Evolutionary conservation across 2,329 filamentous ascomycete species (phyloP).

Genomic region (Talaromyces sp.): DNA sequence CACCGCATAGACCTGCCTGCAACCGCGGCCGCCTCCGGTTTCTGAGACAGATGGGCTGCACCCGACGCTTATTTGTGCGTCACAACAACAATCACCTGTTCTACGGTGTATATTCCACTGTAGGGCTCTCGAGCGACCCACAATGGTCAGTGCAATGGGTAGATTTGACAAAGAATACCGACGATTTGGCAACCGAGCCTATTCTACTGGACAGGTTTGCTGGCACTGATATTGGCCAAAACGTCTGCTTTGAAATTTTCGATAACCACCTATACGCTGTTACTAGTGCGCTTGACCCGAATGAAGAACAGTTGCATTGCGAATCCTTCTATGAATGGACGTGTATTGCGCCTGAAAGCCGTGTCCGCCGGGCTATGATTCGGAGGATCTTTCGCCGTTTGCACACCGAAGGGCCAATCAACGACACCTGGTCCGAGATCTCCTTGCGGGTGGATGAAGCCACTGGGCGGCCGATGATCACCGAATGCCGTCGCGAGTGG

Average conservation of each 20-base stretch:
- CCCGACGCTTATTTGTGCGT: slow-evolving; percentile 59
- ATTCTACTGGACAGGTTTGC: slow-evolving; percentile 54
- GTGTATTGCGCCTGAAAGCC: slow-evolving; percentile 50
- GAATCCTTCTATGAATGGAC: slow-evolving; percentile 64
- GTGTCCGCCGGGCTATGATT: slow-evolving; percentile 42
- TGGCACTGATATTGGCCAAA: slow-evolving; percentile 60
- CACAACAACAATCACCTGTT: slow-evolving; percentile 58
- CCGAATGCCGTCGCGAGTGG: slow-evolving; percentile 68
- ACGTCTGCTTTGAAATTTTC: slow-evolving; percentile 66
- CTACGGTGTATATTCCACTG: slow-evolving; percentile 58
- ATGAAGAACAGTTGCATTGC: slow-evolving; percentile 60
- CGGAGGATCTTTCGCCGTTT: slow-evolving; percentile 59
- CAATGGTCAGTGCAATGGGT: slow-evolving; percentile 59
- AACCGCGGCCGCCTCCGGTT: slow-evolving; percentile 35
- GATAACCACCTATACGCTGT: slow-evolving; percentile 62
- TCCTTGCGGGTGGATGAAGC: slow-evolving; percentile 55
- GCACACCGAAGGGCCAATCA: slow-evolving; percentile 64
- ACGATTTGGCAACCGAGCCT: slow-evolving; percentile 33
- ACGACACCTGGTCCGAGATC: slow-evolving; percentile 67
- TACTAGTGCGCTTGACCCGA: slow-evolving; percentile 58
- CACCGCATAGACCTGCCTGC: slow-evolving; percentile 14
- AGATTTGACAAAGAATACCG: slow-evolving; percentile 37
- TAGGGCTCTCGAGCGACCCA: slow-evolving; percentile 48
- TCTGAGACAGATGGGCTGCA: slow-evolving; percentile 38
- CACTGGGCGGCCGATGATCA: slow-evolving; percentile 53